Base-by-base conservation (phyloP, 768 basidiomycete genomes). In the Calocybe gangraenosa region DNA sequence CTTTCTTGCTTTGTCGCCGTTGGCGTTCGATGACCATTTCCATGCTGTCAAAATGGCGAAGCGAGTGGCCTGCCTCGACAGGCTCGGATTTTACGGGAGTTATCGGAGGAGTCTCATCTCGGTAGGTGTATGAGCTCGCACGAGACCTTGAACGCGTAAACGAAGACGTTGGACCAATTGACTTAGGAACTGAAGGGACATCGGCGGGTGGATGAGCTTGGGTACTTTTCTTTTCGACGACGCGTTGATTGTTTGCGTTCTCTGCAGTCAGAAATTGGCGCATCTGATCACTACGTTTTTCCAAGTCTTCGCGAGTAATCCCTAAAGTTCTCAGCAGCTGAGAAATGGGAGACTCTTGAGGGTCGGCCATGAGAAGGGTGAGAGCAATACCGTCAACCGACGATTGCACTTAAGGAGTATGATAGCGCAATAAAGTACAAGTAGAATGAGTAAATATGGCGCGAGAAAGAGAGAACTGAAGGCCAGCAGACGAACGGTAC, bases 1-100 rank as follows among this genome's bases (percentile, higher is more conserved):
- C 80, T 42, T 69, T 76, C 55, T 70, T 74, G 46, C 61, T 73
- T 49, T 75, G 78, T 44, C 80, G 73, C 60, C 82, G 74, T 65
- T 86, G 83, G 36, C 82, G 76, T 60, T 88, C 87, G 49, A 89
- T 75, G 33, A 89, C 77, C 65, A 78, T 66, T 50, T 89, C 83
- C 87, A 89, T 88, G 58, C 74, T 85, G 51, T 84, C 82, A 64
- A 79, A 78, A 28, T 75, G 78, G 22, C 83, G 77, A 18, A 70
- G 60, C 10, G 79, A 74, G 41, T 75, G 60, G 35, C 66, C 42
- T 18, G 59, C 61, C 46, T 86, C 83, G 37, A 63, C 57, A 7
- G 78, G 76, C 56, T 86, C 84, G 1, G 74, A 65, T 61, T 87
- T 85, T 51, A 85, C 71, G 19, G 83, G 81, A 1, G 82, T 82